Evolutionary conservation across 371 early-diverging fungal species (phyloP), one percentile per base, ranked within the genome.

Genomic region (Mortierella sp.): DNA sequence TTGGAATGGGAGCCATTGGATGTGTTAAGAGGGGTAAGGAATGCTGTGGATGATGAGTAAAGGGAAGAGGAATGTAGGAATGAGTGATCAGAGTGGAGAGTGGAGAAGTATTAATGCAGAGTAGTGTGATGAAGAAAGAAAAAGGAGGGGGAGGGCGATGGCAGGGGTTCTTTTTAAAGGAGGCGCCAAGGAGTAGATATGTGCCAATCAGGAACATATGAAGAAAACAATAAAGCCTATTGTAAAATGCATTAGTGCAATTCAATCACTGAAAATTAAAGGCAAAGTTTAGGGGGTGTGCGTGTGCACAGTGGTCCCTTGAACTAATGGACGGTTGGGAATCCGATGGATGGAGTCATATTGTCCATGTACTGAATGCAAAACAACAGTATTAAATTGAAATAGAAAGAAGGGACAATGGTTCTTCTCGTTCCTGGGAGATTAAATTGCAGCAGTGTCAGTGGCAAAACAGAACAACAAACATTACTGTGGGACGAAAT

Each of bases 1-100:
- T 79, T 67, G 74, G 71, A 57, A 85, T 79, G 54, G 86, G 86
- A 14, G 86, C 86, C 86, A 85, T 84, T 54, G 69, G 14, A 24
- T 48, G 31, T 46, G 16, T 71, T 51, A n/a, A 14, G 31, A 37
- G 34, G 9, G 19, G 14, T 43, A 21, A 10, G 34, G 19, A 34
- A 61, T 61, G 34, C 61, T 13, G n/a, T n/a, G n/a, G n/a, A n/a
- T n/a, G 16, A 26, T 5, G 31, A 13, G 3, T 9, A 31, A 34
- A 16, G 16, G 48, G 48, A 46, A 46, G 34, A 31, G 34, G 51
- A 31, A 71, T 31, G 71, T 43, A 44, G 14, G 43, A 16, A 67
- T 31, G 43, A 46, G 48, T 53, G 16, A 53, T 16, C 6, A 40
- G 24, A 1, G 59, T 13, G 59, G 31, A 31, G 59, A 59, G 31